Percentiles rank a stretch among this genome's conserved stretches.
These are phyloP conservation scores for Parathielavia hyrcaniae DNA, from an alignment of 495 filamentous ascomycete genomes.

Conservation along the genomic window DNA sequence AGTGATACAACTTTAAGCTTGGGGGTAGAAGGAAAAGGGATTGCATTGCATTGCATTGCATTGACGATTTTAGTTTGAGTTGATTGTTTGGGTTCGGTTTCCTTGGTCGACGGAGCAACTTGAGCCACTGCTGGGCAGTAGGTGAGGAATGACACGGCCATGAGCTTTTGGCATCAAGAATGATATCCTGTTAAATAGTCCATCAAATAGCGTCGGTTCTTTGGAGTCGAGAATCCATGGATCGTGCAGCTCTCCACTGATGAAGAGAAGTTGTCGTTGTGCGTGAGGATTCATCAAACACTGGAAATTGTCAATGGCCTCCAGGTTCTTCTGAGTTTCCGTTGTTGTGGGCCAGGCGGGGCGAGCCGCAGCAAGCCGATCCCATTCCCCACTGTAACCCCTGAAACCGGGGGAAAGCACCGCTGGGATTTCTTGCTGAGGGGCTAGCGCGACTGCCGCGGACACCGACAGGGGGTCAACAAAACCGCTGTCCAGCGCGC, in stretches of 20 bases:
- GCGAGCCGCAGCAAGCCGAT: not conserved
- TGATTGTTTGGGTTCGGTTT: not conserved
- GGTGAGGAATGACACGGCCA: not conserved
- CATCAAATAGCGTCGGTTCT: too few relatives aligned
- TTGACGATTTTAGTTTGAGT: not conserved
- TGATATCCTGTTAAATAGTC: too few relatives aligned
- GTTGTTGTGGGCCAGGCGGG: not conserved
- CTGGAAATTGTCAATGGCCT: too few relatives aligned
- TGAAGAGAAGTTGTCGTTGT: too few relatives aligned
- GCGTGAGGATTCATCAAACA: too few relatives aligned
- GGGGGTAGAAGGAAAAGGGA: not conserved
- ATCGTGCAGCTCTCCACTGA: too few relatives aligned
- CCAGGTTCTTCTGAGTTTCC: too few relatives aligned
- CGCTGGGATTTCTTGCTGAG: not conserved
- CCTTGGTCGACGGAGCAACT: not conserved
- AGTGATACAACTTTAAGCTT: conserved; percentile 7
- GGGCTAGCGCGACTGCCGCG: not conserved
- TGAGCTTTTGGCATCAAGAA: too few relatives aligned
- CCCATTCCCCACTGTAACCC: not conserved
- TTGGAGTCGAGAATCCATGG: too few relatives aligned
- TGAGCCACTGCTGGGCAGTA: not conserved
- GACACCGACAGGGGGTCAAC: conserved; percentile 9
- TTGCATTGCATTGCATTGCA: not conserved
- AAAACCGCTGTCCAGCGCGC: not conserved
- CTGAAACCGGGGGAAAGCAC: not conserved